A percentile compares a stretch with the other conserved stretches of the same genome.
Conservation (phyloP, 2,329 filamentous ascomycete genomes). For the Chrysoporthe puriensis region DNA sequence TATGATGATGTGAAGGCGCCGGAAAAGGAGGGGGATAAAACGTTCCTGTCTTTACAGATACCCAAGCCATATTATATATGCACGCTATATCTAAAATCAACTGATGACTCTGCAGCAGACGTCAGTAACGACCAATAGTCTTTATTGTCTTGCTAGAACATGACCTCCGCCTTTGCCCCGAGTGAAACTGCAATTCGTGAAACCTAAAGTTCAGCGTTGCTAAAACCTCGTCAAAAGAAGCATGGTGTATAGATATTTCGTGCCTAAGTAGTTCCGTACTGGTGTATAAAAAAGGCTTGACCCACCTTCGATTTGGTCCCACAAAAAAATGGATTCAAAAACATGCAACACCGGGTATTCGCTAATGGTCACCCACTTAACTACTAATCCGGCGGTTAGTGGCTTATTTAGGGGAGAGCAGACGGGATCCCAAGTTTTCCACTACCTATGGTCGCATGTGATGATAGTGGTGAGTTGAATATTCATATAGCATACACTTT, state of each 20-base stretch:
- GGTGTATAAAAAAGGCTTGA: too few species aligned
- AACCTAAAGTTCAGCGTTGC: background rate
- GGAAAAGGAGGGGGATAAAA: background rate
- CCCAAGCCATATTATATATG: background rate
- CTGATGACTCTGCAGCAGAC: slow-evolving; percentile 12
- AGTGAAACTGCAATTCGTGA: background rate
- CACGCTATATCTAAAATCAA: background rate
- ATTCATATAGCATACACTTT: background rate
- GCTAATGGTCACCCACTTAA: slow-evolving; percentile 9
- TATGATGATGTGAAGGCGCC: background rate
- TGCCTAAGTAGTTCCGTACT: too few species aligned
- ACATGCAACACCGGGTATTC: slow-evolving; percentile 9
- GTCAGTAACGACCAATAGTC: background rate
- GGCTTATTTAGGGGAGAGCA: slow-evolving; percentile 5
- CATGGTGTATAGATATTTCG: too few species aligned
- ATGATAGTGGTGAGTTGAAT: fast-evolving
- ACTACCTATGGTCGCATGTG: slow-evolving; percentile 7
- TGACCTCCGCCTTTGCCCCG: background rate
- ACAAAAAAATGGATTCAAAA: background rate
- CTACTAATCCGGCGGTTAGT: slow-evolving; percentile 9
- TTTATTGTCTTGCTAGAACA: background rate
- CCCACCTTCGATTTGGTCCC: background rate
- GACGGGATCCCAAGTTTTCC: slow-evolving; percentile 9
- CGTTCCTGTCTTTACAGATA: slow-evolving; percentile 8
- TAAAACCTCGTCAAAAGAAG: too few species aligned